phyloP scores from a whole-genome alignment of 2,329 filamentous ascomycete species.

The Sporothrix sp. region DNA sequence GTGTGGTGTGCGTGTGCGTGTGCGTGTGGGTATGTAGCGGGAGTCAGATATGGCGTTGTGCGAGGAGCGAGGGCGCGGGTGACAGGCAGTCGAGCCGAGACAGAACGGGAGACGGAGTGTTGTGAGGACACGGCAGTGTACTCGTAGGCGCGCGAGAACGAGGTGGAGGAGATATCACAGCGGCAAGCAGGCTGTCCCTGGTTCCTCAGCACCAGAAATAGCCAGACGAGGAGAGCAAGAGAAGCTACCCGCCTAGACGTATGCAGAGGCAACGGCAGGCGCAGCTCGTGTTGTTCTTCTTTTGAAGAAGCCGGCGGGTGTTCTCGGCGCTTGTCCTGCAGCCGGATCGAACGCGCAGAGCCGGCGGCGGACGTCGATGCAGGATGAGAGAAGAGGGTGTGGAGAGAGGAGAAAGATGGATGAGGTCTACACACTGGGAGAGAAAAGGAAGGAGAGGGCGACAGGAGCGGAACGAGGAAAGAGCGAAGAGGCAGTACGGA shows the following conservation, averaged over 20 bases:
- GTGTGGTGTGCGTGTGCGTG: conserved; percentile 6
- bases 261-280: conserved; percentile 14
- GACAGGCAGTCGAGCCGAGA: neutral
- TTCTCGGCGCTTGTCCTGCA: conserved; percentile 30
- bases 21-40: conserved; percentile 8
- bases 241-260: conserved; percentile 19
- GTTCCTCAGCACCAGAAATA: neutral
- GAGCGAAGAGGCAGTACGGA: neutral
- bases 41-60: conserved; percentile 10
- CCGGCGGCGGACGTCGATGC: conserved; percentile 11
- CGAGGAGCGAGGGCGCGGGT: conserved; percentile 3
- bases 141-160: neutral
- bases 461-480: conserved; percentile 6
- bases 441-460: conserved; percentile 7
- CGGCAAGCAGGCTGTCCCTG: conserved; percentile 2
- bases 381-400: neutral
- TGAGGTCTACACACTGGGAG: conserved; percentile 6
- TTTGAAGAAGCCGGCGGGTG: conserved; percentile 14
- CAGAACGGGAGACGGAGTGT: too few relatives aligned
- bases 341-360: conserved; percentile 16
- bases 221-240: conserved; percentile 1
- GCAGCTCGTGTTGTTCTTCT: neutral
- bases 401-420: neutral
- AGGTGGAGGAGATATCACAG: conserved; percentile 1
- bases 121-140: too few relatives aligned